Conservation (phyloP, 2,329 filamentous ascomycete species). For the Xylariaceae sp. region DNA sequence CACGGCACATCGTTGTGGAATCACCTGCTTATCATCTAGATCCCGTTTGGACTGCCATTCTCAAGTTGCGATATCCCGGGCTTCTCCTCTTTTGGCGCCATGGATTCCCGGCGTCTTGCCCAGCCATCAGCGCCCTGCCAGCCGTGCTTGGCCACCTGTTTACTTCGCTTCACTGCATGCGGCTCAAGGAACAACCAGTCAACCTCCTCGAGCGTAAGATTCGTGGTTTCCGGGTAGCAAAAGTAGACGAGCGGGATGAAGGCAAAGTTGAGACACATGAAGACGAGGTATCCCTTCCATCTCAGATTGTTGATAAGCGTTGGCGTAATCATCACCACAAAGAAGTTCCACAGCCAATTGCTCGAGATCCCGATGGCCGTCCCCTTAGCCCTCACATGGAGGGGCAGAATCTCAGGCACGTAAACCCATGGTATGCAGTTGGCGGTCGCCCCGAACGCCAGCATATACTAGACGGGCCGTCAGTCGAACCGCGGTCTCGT, state of each 20-base stretch:
- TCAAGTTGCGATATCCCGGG: not conserved
- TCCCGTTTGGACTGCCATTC: too few relatives aligned
- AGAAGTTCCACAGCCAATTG: constrained; percentile 1
- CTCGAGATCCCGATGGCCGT: not conserved
- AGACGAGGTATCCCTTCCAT: not conserved
- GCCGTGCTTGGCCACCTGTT: not conserved
- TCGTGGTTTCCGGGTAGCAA: not conserved
- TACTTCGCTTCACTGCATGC: not conserved
- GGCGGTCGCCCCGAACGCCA: not conserved
- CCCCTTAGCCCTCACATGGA: not conserved
- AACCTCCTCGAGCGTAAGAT: not conserved
- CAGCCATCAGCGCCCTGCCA: not conserved
- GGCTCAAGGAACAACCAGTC: not conserved
- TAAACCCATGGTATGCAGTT: constrained; percentile 1
- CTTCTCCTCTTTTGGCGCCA: not conserved
- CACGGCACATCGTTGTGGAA: too few relatives aligned
- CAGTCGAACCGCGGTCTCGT: too few relatives aligned
- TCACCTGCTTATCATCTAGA: too few relatives aligned
- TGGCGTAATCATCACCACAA: not conserved
- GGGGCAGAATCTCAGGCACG: not conserved
- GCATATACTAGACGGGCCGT: not conserved
- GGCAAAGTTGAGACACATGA: not conserved
- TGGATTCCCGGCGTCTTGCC: not conserved
- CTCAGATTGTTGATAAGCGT: not conserved
- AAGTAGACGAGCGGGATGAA: constrained; percentile 1